Evolutionary conservation across 1,139 yeast species (phyloP).

Genomic region (Martiniozyma asiatica): DNA sequence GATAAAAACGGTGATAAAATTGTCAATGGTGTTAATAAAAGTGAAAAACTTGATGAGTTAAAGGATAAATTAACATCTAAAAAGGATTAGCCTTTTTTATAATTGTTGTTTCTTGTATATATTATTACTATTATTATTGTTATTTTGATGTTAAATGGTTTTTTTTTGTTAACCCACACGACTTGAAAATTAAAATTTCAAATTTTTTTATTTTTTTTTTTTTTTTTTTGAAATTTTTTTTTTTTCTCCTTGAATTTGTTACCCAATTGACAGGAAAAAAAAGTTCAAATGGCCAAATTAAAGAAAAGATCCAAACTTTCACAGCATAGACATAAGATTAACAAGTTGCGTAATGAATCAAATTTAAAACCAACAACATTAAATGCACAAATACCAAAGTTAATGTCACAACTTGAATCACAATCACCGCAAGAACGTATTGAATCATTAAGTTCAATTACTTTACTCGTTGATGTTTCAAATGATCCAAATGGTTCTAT

Average conservation of each 20-base stretch:
- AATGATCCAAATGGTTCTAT: slow-evolving; percentile 43
- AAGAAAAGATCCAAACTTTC: slow-evolving; percentile 59
- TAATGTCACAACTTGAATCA: slow-evolving; percentile 53
- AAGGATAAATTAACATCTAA: slow-evolving; percentile 11
- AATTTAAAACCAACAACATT: slow-evolving; percentile 3
- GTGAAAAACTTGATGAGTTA: slow-evolving; percentile 13
- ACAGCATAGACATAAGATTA: slow-evolving; percentile 18
- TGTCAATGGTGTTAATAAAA: slow-evolving; percentile 13
- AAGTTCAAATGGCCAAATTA: slow-evolving; percentile 80
- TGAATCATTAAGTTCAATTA: slow-evolving; percentile 9
- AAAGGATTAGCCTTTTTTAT: slow-evolving; percentile 4
- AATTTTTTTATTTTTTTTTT: too few relatives aligned
- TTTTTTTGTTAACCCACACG: too few relatives aligned
- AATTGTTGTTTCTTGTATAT: too few relatives aligned
- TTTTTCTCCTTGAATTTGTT: too few relatives aligned
- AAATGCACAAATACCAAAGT: slow-evolving; percentile 39
- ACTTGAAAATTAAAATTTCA: neutral
- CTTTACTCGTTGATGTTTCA: slow-evolving; percentile 44
- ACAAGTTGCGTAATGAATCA: slow-evolving; percentile 11
- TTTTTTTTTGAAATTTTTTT: too few relatives aligned
- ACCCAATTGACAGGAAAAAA: too few relatives aligned
- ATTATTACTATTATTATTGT: too few relatives aligned
- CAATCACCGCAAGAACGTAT: neutral
- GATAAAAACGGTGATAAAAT: slow-evolving; percentile 30
- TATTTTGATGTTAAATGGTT: too few relatives aligned